phyloP scores from a whole-genome alignment of 148 eudicot genomes.

The Chenopodium suecicum region DNA sequence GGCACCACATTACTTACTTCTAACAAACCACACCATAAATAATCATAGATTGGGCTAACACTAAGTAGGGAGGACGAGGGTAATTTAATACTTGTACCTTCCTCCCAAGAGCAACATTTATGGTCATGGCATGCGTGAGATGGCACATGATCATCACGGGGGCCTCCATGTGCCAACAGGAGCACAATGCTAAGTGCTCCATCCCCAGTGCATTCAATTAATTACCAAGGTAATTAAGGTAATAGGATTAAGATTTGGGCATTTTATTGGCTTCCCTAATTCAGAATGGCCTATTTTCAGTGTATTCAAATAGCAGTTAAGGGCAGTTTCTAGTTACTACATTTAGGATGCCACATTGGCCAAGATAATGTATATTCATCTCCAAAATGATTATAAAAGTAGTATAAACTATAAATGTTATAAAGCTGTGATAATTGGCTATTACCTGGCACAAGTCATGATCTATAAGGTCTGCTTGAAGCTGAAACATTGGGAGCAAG shows the following conservation, averaged over 20 bases:
- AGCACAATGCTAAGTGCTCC: neutral
- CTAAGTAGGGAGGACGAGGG: neutral
- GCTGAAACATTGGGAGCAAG: constrained; percentile 22
- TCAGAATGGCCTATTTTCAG: neutral
- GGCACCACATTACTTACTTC: neutral
- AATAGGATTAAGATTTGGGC: neutral
- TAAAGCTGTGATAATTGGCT: constrained; percentile 10
- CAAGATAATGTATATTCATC: too few species aligned
- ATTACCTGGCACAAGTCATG: constrained; percentile 27
- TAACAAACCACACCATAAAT: neutral
- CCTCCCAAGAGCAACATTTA: too few species aligned
- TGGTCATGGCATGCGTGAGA: too few species aligned
- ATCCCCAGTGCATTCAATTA: neutral
- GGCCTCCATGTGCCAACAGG: neutral
- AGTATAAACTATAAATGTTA: neutral
- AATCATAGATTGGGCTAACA: neutral
- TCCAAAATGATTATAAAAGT: neutral
- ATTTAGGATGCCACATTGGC: constrained; percentile 15
- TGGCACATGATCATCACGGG: neutral
- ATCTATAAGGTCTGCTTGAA: constrained; percentile 14
- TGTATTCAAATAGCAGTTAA: constrained; percentile 3
- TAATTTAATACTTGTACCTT: neutral
- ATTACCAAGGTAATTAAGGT: neutral
- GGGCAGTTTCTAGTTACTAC: constrained; percentile 8
- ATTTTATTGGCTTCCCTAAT: neutral